Evolutionary conservation across 129 eudicot species (phyloP).

Genomic region (Flaveria trinervia): DNA sequence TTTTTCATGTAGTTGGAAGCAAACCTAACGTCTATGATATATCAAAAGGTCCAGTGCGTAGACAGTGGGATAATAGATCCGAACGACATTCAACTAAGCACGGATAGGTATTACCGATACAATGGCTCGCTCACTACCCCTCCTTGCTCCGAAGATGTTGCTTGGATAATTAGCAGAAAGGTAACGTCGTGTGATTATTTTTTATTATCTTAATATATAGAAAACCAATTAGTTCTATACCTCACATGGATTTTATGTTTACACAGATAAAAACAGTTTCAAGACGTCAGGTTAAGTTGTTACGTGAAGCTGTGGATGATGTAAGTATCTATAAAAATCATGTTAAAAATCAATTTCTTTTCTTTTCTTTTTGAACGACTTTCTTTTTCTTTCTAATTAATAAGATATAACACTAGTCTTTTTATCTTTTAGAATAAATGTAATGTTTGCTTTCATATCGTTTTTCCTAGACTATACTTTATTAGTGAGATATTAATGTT

Average conservation of each 20-base stretch:
- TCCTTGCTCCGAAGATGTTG: constrained; percentile 53
- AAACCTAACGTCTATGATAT: constrained; percentile 34
- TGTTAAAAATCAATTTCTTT: background rate
- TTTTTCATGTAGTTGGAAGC: constrained; percentile 30
- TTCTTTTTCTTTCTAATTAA: no score
- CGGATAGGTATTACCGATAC: constrained; percentile 49
- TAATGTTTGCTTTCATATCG: background rate
- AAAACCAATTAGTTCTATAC: background rate
- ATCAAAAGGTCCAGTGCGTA: constrained; percentile 27
- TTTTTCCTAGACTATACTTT: no score
- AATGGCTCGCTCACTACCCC: constrained; percentile 59
- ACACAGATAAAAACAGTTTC: constrained; percentile 60
- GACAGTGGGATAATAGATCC: constrained; percentile 44
- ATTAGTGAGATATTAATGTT: background rate
- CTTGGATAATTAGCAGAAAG: constrained; percentile 49
- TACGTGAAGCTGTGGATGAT: constrained; percentile 69
- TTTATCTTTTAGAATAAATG: no score
- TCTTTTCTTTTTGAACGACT: no score
- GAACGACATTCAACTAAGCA: constrained; percentile 30
- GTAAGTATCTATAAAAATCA: constrained; percentile 43
- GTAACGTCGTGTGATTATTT: constrained; percentile 8
- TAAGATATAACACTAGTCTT: no score
- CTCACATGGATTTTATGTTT: background rate
- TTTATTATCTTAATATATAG: background rate
- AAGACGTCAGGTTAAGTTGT: constrained; percentile 49